Percentiles rank a stretch among this genome's conserved stretches.
Evolutionary conservation across 345 rosid genomes (phyloP).

Genomic region (Salix udensis): DNA sequence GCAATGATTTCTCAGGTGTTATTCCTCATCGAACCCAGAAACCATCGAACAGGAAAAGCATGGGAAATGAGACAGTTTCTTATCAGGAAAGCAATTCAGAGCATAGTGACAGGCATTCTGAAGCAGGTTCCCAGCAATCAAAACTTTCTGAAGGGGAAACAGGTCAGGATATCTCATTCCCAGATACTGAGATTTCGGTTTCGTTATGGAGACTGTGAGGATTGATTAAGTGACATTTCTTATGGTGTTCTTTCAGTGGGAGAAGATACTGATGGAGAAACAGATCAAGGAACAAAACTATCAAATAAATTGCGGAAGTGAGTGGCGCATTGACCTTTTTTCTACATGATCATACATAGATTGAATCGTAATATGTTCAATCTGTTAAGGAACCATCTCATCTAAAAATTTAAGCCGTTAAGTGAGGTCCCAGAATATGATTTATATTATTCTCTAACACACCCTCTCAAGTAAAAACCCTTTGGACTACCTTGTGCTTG

Average conservation of each 20-base stretch:
- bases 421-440: no score
- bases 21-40: background rate
- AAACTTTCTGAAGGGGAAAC: slow-evolving; percentile 3
- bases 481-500: no score
- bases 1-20: slow-evolving; percentile 5
- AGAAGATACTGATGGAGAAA: slow-evolving; percentile 40
- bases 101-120: slow-evolving; percentile 18
- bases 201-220: slow-evolving; percentile 38
- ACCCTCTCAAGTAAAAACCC: fast-evolving
- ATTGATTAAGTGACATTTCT: slow-evolving; percentile 39
- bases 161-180: background rate
- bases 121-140: slow-evolving; percentile 24
- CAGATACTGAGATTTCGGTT: slow-evolving; percentile 26
- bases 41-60: background rate
- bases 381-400: no score
- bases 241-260: slow-evolving; percentile 43
- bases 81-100: slow-evolving; percentile 25
- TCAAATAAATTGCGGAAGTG: slow-evolving; percentile 42
- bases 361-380: no score
- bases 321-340: background rate
- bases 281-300: slow-evolving; percentile 30
- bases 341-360: background rate
- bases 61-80: slow-evolving; percentile 14
- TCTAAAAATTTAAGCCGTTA: no score
- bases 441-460: no score